Evolutionary conservation across 306 rosid genomes (phyloP), one percentile per base, ranked within the genome.

Genomic region (Cyamopsis tetragonoloba): DNA sequence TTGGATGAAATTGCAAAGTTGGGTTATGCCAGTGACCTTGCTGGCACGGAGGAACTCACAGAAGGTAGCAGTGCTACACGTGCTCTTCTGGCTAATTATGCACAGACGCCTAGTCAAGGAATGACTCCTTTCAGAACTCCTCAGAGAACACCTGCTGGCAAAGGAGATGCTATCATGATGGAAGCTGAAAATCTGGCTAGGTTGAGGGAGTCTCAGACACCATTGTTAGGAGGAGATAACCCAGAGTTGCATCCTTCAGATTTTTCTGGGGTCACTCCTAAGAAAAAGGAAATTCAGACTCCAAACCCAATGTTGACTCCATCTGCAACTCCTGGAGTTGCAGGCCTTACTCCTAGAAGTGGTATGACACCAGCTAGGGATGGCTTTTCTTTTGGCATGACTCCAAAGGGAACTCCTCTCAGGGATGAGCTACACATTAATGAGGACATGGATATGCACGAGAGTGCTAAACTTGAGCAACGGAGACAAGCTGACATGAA

Each of bases 211-310:
- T 92, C 98, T 79, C 98, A 89, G 64, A 92, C 98, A 68, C 98
- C 98, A 38, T 78, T 92, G 51, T 79, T 92, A 56, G 98, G 98
- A 77, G 98, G 98, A 77, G 92, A 89, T 12, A 92, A 92, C 70
- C 98, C 96, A 3, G 96, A 92, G 76, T 80, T 92, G 77, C 95
- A 92, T 73, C 98, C 96, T 63, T 89, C 98, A 11, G 96, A 92
- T 73, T 92, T 92, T 80, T 92, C 96, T 39, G 98, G 98, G 43
- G 98, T 92, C 68, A 92, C 98, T 77, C 98, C 98, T 38, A 92
- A 85, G 77, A 89, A 68, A 79, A 85, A 61, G 68, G 98, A 89
- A 75, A 82, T 85, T 56, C 95, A 80, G 67, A 92, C 95, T 10
- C 98, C 96, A 67, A 86, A 91, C 67, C 86, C 87, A 1, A 84